phyloP scores from a whole-genome alignment of 1,139 yeast genomes.

The Petasospora fabianii region DNA sequence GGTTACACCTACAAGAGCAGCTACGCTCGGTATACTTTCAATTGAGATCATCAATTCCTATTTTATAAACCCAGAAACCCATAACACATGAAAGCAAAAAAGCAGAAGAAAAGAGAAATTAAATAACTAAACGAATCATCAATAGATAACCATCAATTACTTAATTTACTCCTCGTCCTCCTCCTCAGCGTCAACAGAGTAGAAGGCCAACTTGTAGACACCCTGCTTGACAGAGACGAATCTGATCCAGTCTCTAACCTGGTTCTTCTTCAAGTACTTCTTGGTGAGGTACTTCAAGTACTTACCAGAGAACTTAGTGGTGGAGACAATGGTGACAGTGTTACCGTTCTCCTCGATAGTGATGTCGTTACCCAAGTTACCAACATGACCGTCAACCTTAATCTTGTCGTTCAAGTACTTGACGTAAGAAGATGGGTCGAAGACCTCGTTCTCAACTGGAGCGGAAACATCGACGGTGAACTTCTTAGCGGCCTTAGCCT shows the following conservation, averaged over 20 bases:
- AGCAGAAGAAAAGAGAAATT: slow-evolving; percentile 9
- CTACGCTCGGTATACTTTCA: slow-evolving; percentile 9
- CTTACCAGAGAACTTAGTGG: slow-evolving; percentile 98
- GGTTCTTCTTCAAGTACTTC: slow-evolving; percentile 99
- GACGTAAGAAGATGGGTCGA: slow-evolving; percentile 96
- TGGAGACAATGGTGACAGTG: slow-evolving; percentile 82
- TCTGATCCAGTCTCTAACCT: slow-evolving; percentile 99
- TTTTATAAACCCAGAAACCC: slow-evolving; percentile 11
- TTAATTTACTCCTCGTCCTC: slow-evolving; percentile 75
- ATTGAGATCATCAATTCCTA: slow-evolving; percentile 4
- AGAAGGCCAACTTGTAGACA: slow-evolving; percentile 98
- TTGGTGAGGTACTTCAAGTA: slow-evolving; percentile 98
- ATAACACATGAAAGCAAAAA: slow-evolving; percentile 15
- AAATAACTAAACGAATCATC: slow-evolving; percentile 15
- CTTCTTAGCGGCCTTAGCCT: slow-evolving; percentile 78
- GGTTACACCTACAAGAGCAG: too few species aligned
- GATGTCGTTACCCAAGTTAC: slow-evolving; percentile 96
- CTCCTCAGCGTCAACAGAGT: slow-evolving; percentile 97
- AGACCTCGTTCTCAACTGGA: slow-evolving; percentile 96
- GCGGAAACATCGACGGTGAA: slow-evolving; percentile 96
- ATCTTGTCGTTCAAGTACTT: slow-evolving; percentile 98
- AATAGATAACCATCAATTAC: slow-evolving; percentile 17
- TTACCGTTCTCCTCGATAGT: slow-evolving; percentile 80
- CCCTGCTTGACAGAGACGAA: slow-evolving; percentile 95
- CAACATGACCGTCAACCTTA: slow-evolving; percentile 95